Evolutionary conservation across 495 filamentous ascomycete species (phyloP).

Genomic region (Oleoguttula mirabilis): DNA sequence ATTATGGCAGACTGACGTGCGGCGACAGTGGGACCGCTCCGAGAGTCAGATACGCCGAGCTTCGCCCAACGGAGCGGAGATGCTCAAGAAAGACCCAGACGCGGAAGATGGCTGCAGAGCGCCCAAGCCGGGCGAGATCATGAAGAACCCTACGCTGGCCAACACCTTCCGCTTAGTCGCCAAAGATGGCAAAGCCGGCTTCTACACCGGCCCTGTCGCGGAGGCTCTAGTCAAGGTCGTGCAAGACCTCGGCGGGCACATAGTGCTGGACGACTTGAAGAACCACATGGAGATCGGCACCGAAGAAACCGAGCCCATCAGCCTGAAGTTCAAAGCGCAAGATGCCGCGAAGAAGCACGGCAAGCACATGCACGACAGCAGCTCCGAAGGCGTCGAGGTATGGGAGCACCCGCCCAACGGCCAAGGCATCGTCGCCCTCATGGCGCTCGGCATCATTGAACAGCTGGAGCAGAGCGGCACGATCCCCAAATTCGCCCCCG

Average conservation of each 20-base stretch:
- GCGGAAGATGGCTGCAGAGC: conserved; percentile 54
- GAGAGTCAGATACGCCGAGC: conserved; percentile 51
- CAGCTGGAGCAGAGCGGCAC: conserved; percentile 60
- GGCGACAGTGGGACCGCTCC: conserved; percentile 51
- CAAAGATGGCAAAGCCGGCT: conserved; percentile 72
- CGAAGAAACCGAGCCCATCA: conserved; percentile 66
- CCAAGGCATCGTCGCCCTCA: conserved; percentile 87
- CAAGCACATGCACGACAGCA: conserved; percentile 32
- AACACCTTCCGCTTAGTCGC: conserved; percentile 72
- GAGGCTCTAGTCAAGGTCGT: conserved; percentile 67
- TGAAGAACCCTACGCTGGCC: conserved; percentile 73
- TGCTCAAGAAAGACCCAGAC: conserved; percentile 62
- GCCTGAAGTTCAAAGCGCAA: conserved; percentile 62
- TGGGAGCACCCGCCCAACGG: conserved; percentile 99
- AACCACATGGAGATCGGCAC: conserved; percentile 65
- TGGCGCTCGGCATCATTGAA: conserved; percentile 84
- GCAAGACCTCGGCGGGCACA: conserved; percentile 60
- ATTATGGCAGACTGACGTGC: conserved; percentile 1
- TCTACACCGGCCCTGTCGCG: conserved; percentile 78
- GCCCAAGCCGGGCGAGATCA: conserved; percentile 73
- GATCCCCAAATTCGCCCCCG: conserved; percentile 53
- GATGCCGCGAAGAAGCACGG: conserved; percentile 38
- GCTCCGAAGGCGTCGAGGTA: conserved; percentile 55
- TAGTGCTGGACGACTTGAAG: conserved; percentile 68
- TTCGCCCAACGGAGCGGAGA: conserved; percentile 72